phyloP scores from a whole-genome alignment of 192 early-diverging fungal genomes.

The Gaertneriomyces sp. region DNA sequence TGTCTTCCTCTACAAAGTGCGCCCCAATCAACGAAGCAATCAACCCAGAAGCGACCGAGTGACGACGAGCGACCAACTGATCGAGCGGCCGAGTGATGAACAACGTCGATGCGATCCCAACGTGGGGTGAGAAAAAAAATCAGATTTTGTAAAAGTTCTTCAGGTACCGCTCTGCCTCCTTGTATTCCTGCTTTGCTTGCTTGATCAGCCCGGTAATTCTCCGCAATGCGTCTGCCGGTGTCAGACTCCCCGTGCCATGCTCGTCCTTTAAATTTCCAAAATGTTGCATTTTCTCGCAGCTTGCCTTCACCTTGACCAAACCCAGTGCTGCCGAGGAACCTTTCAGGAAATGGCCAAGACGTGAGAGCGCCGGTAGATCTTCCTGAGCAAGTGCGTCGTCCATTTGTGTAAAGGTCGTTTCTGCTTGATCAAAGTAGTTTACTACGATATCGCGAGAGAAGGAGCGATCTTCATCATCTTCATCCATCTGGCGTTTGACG shows the following conservation, averaged over 20 bases:
- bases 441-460: slow-evolving; percentile 74
- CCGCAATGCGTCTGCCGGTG: slow-evolving; percentile 54
- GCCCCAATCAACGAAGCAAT: too few species aligned
- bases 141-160: slow-evolving; percentile 56
- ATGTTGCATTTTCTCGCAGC: slow-evolving; percentile 88
- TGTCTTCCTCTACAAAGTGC: too few species aligned
- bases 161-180: slow-evolving; percentile 67
- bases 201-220: slow-evolving; percentile 53
- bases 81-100: too few species aligned
- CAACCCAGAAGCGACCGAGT: too few species aligned
- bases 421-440: slow-evolving; percentile 84
- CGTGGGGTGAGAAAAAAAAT: too few species aligned
- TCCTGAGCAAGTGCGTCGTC: slow-evolving; percentile 55
- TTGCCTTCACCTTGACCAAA: slow-evolving; percentile 68
- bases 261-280: slow-evolving; percentile 60
- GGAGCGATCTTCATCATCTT: slow-evolving; percentile 71
- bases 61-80: too few species aligned
- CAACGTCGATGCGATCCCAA: too few species aligned
- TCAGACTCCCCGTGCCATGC: slow-evolving; percentile 37
- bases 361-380: slow-evolving; percentile 67
- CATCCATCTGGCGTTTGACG: slow-evolving; percentile 65
- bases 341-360: slow-evolving; percentile 88
- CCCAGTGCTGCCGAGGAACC: slow-evolving; percentile 87
- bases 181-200: slow-evolving; percentile 64
- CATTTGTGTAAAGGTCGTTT: slow-evolving; percentile 73